Evolutionary conservation across 2,329 filamentous ascomycete genomes (phyloP).

Genomic region (Fusarium sp.): DNA sequence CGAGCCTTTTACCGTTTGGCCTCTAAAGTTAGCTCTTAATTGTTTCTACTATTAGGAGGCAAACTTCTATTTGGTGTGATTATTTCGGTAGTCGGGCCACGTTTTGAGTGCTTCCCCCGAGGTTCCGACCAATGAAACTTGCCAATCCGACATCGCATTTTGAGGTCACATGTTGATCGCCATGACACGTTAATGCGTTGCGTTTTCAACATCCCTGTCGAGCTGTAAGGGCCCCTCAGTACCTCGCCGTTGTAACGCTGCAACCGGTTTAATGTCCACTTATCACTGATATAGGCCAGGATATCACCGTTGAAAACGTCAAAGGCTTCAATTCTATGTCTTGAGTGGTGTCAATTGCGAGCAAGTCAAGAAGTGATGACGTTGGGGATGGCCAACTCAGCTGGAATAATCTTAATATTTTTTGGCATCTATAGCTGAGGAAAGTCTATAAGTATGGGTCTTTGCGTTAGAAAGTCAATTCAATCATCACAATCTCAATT

Average conservation of each 20-base stretch:
- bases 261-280: constrained; percentile 34
- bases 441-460: constrained; percentile 32
- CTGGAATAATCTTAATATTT: constrained; percentile 5
- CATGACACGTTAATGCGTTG: constrained; percentile 28
- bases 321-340: constrained; percentile 17
- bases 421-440: constrained; percentile 3
- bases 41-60: not conserved
- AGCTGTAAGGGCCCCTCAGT: constrained; percentile 24
- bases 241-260: constrained; percentile 37
- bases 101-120: constrained; percentile 33
- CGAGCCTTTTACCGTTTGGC: constrained; percentile 3
- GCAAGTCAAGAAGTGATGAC: constrained; percentile 29
- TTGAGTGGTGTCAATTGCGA: constrained; percentile 2
- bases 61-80: constrained; percentile 12
- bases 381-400: constrained; percentile 10
- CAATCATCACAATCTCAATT: not conserved
- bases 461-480: not conserved
- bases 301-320: constrained; percentile 31
- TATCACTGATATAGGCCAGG: constrained; percentile 33
- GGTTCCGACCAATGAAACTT: constrained; percentile 10
- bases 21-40: not conserved
- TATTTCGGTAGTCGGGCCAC: constrained; percentile 23
- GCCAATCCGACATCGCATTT: not conserved
- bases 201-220: constrained; percentile 22
- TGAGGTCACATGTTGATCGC: constrained; percentile 10